Conservation (phyloP, 2,329 filamentous ascomycete species). For the Ilyonectria sp. region DNA sequence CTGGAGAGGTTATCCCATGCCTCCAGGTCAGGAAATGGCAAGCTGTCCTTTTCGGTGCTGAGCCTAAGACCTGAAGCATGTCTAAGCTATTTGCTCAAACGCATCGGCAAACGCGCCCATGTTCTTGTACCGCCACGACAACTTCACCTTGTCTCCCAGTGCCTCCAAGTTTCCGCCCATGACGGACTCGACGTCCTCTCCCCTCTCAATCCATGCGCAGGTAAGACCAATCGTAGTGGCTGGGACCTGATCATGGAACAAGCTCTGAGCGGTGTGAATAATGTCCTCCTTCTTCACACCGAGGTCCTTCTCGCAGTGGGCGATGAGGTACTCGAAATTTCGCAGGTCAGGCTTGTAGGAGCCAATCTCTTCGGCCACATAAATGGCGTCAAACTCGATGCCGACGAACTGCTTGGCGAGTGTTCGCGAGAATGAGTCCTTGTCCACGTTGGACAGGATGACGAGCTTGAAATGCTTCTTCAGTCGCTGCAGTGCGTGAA, state of each 20-base stretch:
- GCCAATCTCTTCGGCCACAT: conserved; percentile 80
- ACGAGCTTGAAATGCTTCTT: conserved; percentile 68
- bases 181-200: conserved; percentile 51
- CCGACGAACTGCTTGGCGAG: conserved; percentile 58
- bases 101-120: conserved; percentile 23
- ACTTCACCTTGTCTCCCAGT: conserved; percentile 18
- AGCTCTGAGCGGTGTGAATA: conserved; percentile 77
- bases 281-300: conserved; percentile 67
- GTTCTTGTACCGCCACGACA: conserved; percentile 24
- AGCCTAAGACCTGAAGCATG: not conserved
- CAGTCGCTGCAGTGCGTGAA: conserved; percentile 65
- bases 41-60: not conserved
- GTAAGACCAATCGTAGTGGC: conserved; percentile 71
- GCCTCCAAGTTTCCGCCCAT: conserved; percentile 35
- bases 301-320: conserved; percentile 65
- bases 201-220: conserved; percentile 74
- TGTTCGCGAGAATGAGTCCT: conserved; percentile 44
- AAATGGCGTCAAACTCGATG: conserved; percentile 71
- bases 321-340: conserved; percentile 78
- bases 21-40: not conserved
- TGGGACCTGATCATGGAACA: conserved; percentile 77
- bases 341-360: conserved; percentile 75
- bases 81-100: conserved; percentile 14
- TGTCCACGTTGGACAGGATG: conserved; percentile 73
- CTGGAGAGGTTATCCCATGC: not conserved